A percentile compares a stretch with the other conserved stretches of the same genome.
phyloP scores from a whole-genome alignment of 2,329 filamentous ascomycete genomes.

The Pseudogymnoascus sp. region DNA sequence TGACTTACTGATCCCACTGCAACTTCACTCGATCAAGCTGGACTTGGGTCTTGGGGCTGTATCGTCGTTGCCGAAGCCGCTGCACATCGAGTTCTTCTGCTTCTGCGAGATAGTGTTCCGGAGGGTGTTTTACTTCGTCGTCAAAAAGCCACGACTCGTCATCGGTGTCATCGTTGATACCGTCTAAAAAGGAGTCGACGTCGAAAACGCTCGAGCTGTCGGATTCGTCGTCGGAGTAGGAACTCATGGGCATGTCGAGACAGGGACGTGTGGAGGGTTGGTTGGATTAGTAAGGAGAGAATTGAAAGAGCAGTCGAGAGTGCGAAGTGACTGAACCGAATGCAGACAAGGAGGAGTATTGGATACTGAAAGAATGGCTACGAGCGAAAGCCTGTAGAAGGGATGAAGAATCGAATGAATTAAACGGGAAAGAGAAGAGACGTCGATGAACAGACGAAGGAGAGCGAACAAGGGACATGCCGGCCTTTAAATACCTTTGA shows the following conservation, averaged over 20 bases:
- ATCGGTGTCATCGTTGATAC: not conserved
- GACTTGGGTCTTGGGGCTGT: slow-evolving; percentile 12
- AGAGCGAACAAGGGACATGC: slow-evolving; percentile 3
- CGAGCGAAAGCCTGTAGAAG: not conserved
- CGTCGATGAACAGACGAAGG: not conserved
- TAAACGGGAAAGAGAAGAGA: not conserved
- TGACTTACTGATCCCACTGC: slow-evolving; percentile 5
- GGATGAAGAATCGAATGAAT: not conserved
- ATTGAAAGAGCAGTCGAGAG: not conserved
- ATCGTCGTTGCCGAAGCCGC: not conserved
- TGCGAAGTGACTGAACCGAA: not conserved
- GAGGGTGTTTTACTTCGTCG: slow-evolving; percentile 18
- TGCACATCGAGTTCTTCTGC: slow-evolving; percentile 14
- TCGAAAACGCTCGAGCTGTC: slow-evolving; percentile 16
- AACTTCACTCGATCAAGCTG: slow-evolving; percentile 12
- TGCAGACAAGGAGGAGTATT: not conserved
- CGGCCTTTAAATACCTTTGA: not conserved
- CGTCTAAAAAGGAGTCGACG: slow-evolving; percentile 1
- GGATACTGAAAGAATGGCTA: not conserved
- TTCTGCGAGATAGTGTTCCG: slow-evolving; percentile 18
- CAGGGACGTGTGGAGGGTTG: not conserved
- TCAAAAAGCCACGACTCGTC: slow-evolving; percentile 15
- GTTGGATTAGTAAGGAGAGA: not conserved
- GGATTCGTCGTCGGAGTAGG: slow-evolving; percentile 13
- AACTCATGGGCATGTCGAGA: not conserved